phyloP scores from a whole-genome alignment of 179 eudicot genomes.

The Corrigiola litoralis region DNA sequence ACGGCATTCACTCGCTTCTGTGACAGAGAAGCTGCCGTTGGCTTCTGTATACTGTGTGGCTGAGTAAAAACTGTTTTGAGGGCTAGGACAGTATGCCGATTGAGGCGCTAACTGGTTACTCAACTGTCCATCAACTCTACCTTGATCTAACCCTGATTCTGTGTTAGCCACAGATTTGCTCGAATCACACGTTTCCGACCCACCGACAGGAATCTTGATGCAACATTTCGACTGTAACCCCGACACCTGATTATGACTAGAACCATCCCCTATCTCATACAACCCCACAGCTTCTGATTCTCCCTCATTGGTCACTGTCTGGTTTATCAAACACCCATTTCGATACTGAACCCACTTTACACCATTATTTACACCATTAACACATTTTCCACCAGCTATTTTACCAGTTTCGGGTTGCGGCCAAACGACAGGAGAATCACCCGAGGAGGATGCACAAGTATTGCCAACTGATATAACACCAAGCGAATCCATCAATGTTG shows the following conservation, averaged over 20 bases:
- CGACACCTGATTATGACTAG: constrained; percentile 22
- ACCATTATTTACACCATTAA: constrained; percentile 10
- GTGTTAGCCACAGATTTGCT: constrained; percentile 22
- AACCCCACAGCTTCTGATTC: constrained; percentile 17
- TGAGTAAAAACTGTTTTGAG: constrained; percentile 63
- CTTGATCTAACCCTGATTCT: constrained; percentile 12
- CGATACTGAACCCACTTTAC: constrained; percentile 10
- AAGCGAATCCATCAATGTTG: constrained; percentile 35
- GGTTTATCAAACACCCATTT: constrained; percentile 15
- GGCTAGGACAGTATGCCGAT: constrained; percentile 50
- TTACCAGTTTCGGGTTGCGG: constrained; percentile 19
- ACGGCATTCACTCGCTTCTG: constrained; percentile 59
- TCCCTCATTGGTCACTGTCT: constrained; percentile 25
- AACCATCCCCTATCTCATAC: constrained; percentile 20
- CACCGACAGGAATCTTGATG: constrained; percentile 29
- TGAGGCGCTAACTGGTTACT: constrained; percentile 23
- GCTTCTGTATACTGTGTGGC: constrained; percentile 66
- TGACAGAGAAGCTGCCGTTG: constrained; percentile 70
- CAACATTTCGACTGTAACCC: constrained; percentile 30
- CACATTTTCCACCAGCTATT: constrained; percentile 18
- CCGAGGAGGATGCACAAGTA: constrained; percentile 21
- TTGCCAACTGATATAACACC: constrained; percentile 29
- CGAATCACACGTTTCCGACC: constrained; percentile 26
- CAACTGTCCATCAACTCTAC: constrained; percentile 22
- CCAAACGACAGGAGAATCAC: constrained; percentile 21